A percentile compares a stretch with the other conserved stretches of the same genome.
These are phyloP conservation scores for Apiospora saccharicola DNA, from an alignment of 2,329 filamentous ascomycete genomes.

Conservation along the genomic window DNA sequence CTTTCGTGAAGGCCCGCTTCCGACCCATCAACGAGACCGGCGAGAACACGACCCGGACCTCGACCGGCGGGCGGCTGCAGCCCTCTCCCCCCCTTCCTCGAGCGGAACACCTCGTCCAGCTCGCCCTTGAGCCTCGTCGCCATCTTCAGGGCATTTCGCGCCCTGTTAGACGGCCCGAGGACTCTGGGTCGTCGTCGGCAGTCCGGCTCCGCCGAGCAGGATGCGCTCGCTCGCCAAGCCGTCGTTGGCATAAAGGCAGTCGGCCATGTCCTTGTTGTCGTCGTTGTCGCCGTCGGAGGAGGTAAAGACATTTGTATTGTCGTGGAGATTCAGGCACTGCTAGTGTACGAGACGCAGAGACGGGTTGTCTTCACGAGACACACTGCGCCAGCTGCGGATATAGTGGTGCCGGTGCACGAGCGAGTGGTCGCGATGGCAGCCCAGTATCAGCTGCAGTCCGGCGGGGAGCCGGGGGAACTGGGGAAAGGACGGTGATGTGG, in stretches of 20 bases:
- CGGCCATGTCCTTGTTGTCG: neutral
- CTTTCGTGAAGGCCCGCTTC: neutral
- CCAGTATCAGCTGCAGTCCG: neutral
- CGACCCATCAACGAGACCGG: neutral
- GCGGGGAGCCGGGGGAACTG: neutral
- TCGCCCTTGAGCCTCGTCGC: neutral
- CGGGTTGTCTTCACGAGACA: neutral
- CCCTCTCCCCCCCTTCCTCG: neutral
- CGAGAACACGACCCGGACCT: neutral
- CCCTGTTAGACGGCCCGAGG: no score
- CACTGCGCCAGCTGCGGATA: neutral
- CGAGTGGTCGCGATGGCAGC: neutral
- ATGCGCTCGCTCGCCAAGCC: neutral
- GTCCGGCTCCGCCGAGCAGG: neutral
- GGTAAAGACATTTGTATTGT: neutral
- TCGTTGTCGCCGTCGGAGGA: no score
- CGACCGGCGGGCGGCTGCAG: neutral
- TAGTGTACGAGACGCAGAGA: no score
- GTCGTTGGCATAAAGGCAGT: neutral
- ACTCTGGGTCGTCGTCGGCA: no score
- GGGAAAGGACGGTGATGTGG: neutral
- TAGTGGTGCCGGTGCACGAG: neutral
- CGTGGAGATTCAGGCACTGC: neutral
- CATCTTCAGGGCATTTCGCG: neutral
- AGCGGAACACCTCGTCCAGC: neutral